Evolutionary conservation across 148 eudicot genomes (phyloP), one percentile per base, ranked within the genome.

Genomic region (Spergularia bocconei): DNA sequence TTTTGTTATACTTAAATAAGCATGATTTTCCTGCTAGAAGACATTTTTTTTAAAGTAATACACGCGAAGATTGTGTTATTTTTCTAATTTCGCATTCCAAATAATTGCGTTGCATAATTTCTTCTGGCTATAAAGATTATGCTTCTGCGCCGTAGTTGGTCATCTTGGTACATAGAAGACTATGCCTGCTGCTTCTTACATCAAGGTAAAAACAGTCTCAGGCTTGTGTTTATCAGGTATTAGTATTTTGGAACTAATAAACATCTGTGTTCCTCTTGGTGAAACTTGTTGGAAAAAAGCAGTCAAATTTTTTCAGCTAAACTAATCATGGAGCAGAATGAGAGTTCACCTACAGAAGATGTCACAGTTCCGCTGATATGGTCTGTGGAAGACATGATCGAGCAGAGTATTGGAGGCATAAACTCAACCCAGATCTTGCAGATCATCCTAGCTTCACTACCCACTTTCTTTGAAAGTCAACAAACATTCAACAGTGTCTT

Each of bases 381-480:
- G 33, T 73, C 73, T 10, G 48, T 78, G 33, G 80, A 72, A 0
- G 76, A 71, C 7, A 57, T 55, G 59, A 68, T 72, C 8, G 73
- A 78, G 77, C 58, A 73, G 8, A 78, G 76, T 17, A 58, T 78
- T 1, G 77, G 81, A 47, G 41, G 52, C 5, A 3, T 73, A 5
- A 73, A 78, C 11, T 15, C 7, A 6, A 25, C 72, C 14, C 81
- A 78, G 50, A 50, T 72, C 50, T 23, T 78, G 13, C 81, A 78
- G 67, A 56, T 54, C 11, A 29, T 66, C 60, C 73, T 78, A 2
- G 77, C 70, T 36, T 57, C 77, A 7, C 29, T 78, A 3, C 67
- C 81, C 20, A 47, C 73, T 12, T 72, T 66, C 20, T 78, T 78
- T 3, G 81, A 78, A 54, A 72, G 72, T 56, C 77, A 78, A 33